These are phyloP conservation scores for Xerocomus brunneocitrinus DNA, from an alignment of 768 basidiomycete genomes.

Conservation along the genomic window DNA sequence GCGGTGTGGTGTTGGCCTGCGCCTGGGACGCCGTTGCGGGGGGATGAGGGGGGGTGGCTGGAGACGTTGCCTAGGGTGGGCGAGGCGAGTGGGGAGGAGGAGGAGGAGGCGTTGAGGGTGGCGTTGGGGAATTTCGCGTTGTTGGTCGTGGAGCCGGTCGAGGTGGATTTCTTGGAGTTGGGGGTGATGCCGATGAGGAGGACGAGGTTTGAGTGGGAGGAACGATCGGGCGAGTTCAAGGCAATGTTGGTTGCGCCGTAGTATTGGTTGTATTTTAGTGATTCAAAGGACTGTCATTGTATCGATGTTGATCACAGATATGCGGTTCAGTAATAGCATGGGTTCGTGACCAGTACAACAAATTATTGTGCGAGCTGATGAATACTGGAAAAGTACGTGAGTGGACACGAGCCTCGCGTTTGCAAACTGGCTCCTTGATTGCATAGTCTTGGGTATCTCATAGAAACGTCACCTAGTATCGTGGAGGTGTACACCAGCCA, in stretches of 20 bases:
- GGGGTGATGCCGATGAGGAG: slow-evolving; percentile 53
- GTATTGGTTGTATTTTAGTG: not conserved
- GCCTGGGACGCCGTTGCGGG: slow-evolving; percentile 56
- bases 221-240: slow-evolving; percentile 42
- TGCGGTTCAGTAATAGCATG: too few species aligned
- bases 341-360: too few species aligned
- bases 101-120: slow-evolving; percentile 42
- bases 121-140: slow-evolving; percentile 69
- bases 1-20: slow-evolving; percentile 69
- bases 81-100: slow-evolving; percentile 41
- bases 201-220: slow-evolving; percentile 46
- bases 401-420: too few species aligned
- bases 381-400: too few species aligned
- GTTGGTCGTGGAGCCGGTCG: slow-evolving; percentile 63
- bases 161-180: slow-evolving; percentile 68
- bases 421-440: too few species aligned
- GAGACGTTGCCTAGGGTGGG: slow-evolving; percentile 44
- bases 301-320: too few species aligned
- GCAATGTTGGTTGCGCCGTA: slow-evolving; percentile 65
- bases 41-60: slow-evolving; percentile 64
- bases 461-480: too few species aligned
- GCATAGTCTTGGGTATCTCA: not conserved
- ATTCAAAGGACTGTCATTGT: too few species aligned
- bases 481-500: slow-evolving; percentile 15
- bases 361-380: too few species aligned